phyloP scores from a whole-genome alignment of 805 yeast genomes.

The Wickerhamomyces mucosus region DNA sequence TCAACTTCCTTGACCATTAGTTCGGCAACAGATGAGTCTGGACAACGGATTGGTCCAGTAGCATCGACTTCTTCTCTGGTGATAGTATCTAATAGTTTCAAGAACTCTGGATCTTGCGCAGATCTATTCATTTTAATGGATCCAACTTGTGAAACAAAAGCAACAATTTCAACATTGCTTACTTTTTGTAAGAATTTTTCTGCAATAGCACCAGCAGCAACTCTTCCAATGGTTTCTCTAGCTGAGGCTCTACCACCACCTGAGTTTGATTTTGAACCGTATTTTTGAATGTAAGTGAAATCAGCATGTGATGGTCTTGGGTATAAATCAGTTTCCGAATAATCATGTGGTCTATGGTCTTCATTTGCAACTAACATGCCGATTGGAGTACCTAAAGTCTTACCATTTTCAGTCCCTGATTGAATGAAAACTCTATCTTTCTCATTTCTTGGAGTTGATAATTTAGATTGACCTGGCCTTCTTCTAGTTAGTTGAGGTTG shows the following conservation, averaged over 20 bases:
- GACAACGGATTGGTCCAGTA: slow-evolving; percentile 89
- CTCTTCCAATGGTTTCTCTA: slow-evolving; percentile 97
- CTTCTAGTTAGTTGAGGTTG: slow-evolving; percentile 96
- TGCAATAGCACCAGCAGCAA: slow-evolving; percentile 98
- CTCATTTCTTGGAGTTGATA: slow-evolving; percentile 94
- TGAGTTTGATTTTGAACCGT: slow-evolving; percentile 86
- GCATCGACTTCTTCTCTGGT: slow-evolving; percentile 86
- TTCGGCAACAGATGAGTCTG: slow-evolving; percentile 61
- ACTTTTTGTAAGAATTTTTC: slow-evolving; percentile 77
- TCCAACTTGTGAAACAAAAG: slow-evolving; percentile 94
- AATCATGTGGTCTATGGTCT: slow-evolving; percentile 96
- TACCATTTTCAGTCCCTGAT: slow-evolving; percentile 87
- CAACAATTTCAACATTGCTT: slow-evolving; percentile 85
- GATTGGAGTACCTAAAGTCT: slow-evolving; percentile 90
- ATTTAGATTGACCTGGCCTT: slow-evolving; percentile 92
- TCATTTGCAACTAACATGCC: slow-evolving; percentile 89
- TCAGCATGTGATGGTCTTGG: slow-evolving; percentile 99
- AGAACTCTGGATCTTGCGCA: slow-evolving; percentile 54
- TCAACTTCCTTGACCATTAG: slow-evolving; percentile 84
- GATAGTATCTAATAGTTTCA: slow-evolving; percentile 57
- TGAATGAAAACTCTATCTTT: slow-evolving; percentile 90
- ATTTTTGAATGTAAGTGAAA: slow-evolving; percentile 82
- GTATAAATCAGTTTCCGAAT: slow-evolving; percentile 86
- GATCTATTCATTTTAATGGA: slow-evolving; percentile 66
- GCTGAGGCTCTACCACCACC: slow-evolving; percentile 99